Evolutionary conservation across 2,329 filamentous ascomycete species (phyloP), one percentile per base, ranked within the genome.

Genomic region (Hymenoscyphus linearis): DNA sequence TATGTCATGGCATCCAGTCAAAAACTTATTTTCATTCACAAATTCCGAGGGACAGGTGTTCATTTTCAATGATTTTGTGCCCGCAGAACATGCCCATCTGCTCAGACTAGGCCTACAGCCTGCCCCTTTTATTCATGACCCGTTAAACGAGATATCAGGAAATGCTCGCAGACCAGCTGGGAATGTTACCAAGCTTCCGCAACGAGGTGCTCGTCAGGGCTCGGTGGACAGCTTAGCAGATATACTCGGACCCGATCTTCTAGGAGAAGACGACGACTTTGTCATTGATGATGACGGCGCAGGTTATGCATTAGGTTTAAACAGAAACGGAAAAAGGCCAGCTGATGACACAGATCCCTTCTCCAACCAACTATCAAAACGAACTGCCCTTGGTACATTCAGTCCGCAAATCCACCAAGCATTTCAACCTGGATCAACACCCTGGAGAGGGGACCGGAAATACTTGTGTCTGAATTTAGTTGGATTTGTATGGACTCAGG

Each of bases 401-500:
- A 67, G 73, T 65, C 87, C 92, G 1, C 82, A 86, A 68, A 83
- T 89, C 37, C 96, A 99, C 68, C 85, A 88, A 58, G 78, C 93
- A 1, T 96, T 99, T 73, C 96, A 99, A 73, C 91, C 93, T 0
- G 93, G 95, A 1, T 93, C 92, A 59, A 99, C 95, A 0, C 93
- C 93, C 0, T 99, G 95, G 96, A 86, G 91, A 64, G 95, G 95
- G 1, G 95, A 96, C 74, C 83, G 95, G 65, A 91, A 93, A 72
- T 96, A 99, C 72, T 82, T 99, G 0, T 96, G 91, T 71, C 83
- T 98, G 47, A 98, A 98, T 72, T 78, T 99, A 62, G 90, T 93
- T 58, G 95, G 96, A 0, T 95, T 96, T 71, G 90, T 97, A 9
- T 99, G 95, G 91, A 98, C 93, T 0, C 91, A 99, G 18, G 90